Conservation (phyloP, 1,284 basidiomycete species). For the Neonothopanus nambi region DNA sequence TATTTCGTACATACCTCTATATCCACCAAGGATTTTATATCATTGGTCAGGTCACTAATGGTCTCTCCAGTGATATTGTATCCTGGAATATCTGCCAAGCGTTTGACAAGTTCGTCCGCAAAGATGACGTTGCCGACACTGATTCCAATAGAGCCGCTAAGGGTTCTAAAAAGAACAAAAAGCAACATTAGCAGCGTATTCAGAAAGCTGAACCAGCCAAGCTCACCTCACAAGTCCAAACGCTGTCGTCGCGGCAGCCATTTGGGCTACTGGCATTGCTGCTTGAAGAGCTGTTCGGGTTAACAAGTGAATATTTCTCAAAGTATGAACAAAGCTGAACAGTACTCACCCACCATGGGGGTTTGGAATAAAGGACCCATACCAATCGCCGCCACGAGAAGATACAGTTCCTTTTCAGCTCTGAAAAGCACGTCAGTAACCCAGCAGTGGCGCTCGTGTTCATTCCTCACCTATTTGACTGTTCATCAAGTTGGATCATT, state of each 20-base stretch:
- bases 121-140: too few relatives aligned
- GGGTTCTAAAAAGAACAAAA: constrained; percentile 38
- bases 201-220: background rate
- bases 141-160: constrained; percentile 77
- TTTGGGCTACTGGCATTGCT: constrained; percentile 79
- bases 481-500: constrained; percentile 52
- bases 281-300: constrained; percentile 72
- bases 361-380: constrained; percentile 62
- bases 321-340: constrained; percentile 7
- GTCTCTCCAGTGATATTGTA: too few relatives aligned
- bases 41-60: too few relatives aligned
- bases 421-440: constrained; percentile 32
- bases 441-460: background rate
- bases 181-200: background rate
- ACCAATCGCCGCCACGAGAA: constrained; percentile 59
- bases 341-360: constrained; percentile 29
- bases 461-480: constrained; percentile 44
- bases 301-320: background rate
- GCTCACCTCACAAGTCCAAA: constrained; percentile 68
- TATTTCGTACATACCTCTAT: too few relatives aligned
- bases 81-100: too few relatives aligned
- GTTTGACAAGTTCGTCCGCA: too few relatives aligned
- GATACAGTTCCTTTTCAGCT: constrained; percentile 59
- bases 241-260: constrained; percentile 74
- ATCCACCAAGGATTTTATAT: too few relatives aligned